Evolutionary conservation across 441 rosid genomes (phyloP), one percentile per base, ranked within the genome.

Genomic region (Erysimum pusillum): DNA sequence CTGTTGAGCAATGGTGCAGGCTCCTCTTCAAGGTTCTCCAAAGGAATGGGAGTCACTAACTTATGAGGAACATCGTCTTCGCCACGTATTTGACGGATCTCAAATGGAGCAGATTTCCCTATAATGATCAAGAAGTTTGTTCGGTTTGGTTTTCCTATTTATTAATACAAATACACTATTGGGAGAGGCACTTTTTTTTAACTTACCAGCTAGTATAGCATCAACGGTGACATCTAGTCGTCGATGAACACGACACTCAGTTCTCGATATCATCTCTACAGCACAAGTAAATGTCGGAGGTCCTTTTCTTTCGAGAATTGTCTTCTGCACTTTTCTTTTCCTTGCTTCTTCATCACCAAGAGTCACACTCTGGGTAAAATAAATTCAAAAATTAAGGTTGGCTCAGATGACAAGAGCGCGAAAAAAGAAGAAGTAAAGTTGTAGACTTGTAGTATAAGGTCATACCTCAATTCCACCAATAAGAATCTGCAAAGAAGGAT

Each of bases 341-440:
- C 82, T 88, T 74, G 99, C 97, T 82, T 89, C 96, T 69, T 92
- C 97, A 56, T 94, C 98, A 51, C 98, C 99, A 62, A 95, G 93
- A 54, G 97, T 93, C 78, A 95, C 99, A 80, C 98, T 92, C 99
- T 95, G 88, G 10, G 44, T 54, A 41, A 76, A 80, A 38, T 9
- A 41, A 12, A 20, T 0, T 36, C 35, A 66, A 60, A 66, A 60
- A 22, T 51, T 17, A 60, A n/a, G 6, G 54, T 46, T 31, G 8
- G 32, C 6, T 53, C 35, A 12, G 17, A 39, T 20, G 14, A 44
- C n/a, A 67, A 73, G 45, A 73, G 17, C 46, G 32, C 0, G n/a
- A 20, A 41, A 58, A 28, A 15, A 64, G n/a, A 73, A 51, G 42
- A 18, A 65, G 17, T 18, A 35, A 14, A 66, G 64, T 35, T 66